Conservation (phyloP, 176 grass and related monocot genomes). For the Alopecurus myosuroides region DNA sequence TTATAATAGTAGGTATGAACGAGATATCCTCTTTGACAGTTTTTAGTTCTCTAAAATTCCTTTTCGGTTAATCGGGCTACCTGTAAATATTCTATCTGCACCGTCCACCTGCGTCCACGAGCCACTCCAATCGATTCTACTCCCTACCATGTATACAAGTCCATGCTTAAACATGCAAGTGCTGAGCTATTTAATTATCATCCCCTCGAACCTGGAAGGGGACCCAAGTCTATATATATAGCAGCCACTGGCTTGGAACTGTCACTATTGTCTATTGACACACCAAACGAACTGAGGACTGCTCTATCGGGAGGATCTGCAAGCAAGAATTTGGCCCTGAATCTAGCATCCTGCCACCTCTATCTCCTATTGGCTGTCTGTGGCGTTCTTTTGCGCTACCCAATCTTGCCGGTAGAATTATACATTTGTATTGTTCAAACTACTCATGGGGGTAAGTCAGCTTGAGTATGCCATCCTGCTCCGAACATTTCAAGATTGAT, state of each 20-base stretch:
- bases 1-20: no score
- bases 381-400: not conserved
- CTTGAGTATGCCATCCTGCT: not conserved
- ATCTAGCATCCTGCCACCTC: slow-evolving; percentile 1
- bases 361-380: not conserved
- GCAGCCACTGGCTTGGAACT: not conserved
- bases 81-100: no score
- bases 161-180: not conserved
- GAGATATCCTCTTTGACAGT: no score
- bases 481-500: not conserved
- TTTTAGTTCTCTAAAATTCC: no score
- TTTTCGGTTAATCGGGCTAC: no score
- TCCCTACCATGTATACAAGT: not conserved
- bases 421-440: not conserved
- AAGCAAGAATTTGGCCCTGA: slow-evolving; percentile 10
- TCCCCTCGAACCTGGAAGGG: not conserved
- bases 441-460: slow-evolving; percentile 42
- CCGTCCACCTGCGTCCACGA: not conserved
- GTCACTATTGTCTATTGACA: not conserved
- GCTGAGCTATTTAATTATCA: slow-evolving; percentile 12
- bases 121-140: not conserved
- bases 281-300: no score
- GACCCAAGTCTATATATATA: not conserved
- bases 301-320: no score
- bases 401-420: not conserved